phyloP scores from a whole-genome alignment of 257 asterid genomes.

The Ilex aquifolium region DNA sequence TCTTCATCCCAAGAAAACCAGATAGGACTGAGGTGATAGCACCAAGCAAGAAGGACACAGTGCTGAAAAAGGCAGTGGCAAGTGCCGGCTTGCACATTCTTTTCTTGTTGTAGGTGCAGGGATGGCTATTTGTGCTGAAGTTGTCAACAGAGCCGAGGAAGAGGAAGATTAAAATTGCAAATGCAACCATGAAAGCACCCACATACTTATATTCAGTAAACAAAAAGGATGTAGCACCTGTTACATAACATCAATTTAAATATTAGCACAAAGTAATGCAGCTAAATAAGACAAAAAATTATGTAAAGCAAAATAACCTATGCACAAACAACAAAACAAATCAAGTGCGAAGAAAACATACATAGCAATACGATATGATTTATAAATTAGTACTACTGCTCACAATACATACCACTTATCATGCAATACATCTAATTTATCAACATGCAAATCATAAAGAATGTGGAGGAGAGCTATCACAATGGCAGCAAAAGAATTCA shows the following conservation, averaged over 20 bases:
- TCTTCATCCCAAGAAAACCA: constrained; percentile 94
- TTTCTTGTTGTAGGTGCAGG: constrained; percentile 29
- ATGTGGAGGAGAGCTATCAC: too few species aligned
- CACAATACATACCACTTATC: too few species aligned
- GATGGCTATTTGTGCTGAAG: constrained; percentile 57
- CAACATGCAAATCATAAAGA: too few species aligned
- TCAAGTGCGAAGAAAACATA: not conserved
- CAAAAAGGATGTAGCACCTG: constrained; percentile 90
- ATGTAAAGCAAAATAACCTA: not conserved
- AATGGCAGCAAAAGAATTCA: too few species aligned
- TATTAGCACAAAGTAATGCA: not conserved
- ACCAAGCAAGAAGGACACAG: constrained; percentile 76
- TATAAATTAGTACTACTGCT: too few species aligned
- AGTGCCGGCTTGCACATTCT: constrained; percentile 39
- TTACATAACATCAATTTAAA: constrained; percentile 7
- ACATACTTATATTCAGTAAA: constrained; percentile 74
- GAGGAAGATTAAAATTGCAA: constrained; percentile 81
- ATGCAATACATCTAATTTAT: too few species aligned
- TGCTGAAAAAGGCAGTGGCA: constrained; percentile 87
- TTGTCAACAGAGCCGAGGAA: constrained; percentile 93
- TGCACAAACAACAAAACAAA: not conserved
- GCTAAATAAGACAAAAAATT: not conserved
- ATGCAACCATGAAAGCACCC: constrained; percentile 81
- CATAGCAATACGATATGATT: not conserved
- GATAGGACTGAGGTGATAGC: constrained; percentile 78